Conservation (phyloP, 345 rosid species). For the Gossypium thurberi region DNA sequence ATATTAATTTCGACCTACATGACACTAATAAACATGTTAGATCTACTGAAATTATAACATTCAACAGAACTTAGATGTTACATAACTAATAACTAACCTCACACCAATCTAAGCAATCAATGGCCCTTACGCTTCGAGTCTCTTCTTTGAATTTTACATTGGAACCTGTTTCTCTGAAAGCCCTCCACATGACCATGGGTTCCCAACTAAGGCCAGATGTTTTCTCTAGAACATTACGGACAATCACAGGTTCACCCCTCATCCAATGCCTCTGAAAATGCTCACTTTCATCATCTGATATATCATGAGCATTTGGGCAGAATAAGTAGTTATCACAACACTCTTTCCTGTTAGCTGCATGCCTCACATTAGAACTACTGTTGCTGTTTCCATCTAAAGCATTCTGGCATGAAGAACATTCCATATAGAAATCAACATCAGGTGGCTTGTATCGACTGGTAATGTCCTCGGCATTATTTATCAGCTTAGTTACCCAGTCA, state of each 20-base stretch:
- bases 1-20: conserved; percentile 48
- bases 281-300: conserved; percentile 24
- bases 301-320: conserved; percentile 36
- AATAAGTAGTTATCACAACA: conserved; percentile 39
- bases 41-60: background rate
- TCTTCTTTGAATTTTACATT: conserved; percentile 31
- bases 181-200: conserved; percentile 72
- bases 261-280: conserved; percentile 58
- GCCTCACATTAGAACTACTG: conserved; percentile 24
- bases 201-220: conserved; percentile 59
- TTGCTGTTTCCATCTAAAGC: conserved; percentile 9
- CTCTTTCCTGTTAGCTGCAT: conserved; percentile 37
- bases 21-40: background rate
- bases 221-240: conserved; percentile 38
- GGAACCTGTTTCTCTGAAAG: conserved; percentile 33
- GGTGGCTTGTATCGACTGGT: conserved; percentile 24
- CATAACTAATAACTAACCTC: conserved; percentile 27
- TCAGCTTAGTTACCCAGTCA: conserved; percentile 38
- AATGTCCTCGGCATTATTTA: conserved; percentile 40
- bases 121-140: conserved; percentile 35
- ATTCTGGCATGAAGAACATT: conserved; percentile 31
- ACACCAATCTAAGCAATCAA: conserved; percentile 55
- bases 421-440: conserved; percentile 27
- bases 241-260: conserved; percentile 56
- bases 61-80: background rate